These are phyloP conservation scores for Mycena latifolia DNA, from an alignment of 768 basidiomycete genomes.

Conservation along the genomic window DNA sequence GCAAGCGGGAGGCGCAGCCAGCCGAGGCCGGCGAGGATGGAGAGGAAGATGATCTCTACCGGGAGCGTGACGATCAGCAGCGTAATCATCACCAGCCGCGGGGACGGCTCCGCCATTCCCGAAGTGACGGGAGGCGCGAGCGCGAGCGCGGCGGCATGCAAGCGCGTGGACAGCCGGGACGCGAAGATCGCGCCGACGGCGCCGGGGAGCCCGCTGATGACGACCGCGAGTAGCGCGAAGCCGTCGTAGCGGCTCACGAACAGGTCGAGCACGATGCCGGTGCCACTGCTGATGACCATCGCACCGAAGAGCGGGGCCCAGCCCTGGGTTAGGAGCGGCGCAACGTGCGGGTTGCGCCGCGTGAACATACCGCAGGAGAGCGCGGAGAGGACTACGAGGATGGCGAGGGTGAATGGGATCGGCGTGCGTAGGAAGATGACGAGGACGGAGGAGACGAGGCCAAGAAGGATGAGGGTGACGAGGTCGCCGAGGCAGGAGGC, in stretches of 20 bases:
- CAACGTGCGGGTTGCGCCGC: slow-evolving; percentile 75
- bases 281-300: slow-evolving; percentile 88
- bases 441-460: slow-evolving; percentile 78
- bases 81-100: slow-evolving; percentile 71
- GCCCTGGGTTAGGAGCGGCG: slow-evolving; percentile 81
- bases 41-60: slow-evolving; percentile 81
- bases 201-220: slow-evolving; percentile 91
- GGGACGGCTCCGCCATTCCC: slow-evolving; percentile 51
- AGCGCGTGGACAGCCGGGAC: slow-evolving; percentile 89
- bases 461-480: slow-evolving; percentile 88
- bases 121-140: slow-evolving; percentile 38
- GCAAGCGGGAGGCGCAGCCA: slow-evolving; percentile 83
- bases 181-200: slow-evolving; percentile 92
- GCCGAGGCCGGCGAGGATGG: slow-evolving; percentile 70
- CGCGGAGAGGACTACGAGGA: slow-evolving; percentile 62
- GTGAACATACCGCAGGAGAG: slow-evolving; percentile 66
- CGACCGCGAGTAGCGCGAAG: slow-evolving; percentile 88
- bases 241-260: slow-evolving; percentile 91
- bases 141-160: slow-evolving; percentile 74
- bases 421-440: slow-evolving; percentile 75
- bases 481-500: slow-evolving; percentile 95
- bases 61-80: slow-evolving; percentile 85
- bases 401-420: slow-evolving; percentile 68
- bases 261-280: slow-evolving; percentile 91
- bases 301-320: slow-evolving; percentile 94